A percentile compares a stretch with the other conserved stretches of the same genome.
These are phyloP conservation scores for Thielaviopsis euricoi DNA, from an alignment of 2,329 filamentous ascomycete species.

Conservation along the genomic window DNA sequence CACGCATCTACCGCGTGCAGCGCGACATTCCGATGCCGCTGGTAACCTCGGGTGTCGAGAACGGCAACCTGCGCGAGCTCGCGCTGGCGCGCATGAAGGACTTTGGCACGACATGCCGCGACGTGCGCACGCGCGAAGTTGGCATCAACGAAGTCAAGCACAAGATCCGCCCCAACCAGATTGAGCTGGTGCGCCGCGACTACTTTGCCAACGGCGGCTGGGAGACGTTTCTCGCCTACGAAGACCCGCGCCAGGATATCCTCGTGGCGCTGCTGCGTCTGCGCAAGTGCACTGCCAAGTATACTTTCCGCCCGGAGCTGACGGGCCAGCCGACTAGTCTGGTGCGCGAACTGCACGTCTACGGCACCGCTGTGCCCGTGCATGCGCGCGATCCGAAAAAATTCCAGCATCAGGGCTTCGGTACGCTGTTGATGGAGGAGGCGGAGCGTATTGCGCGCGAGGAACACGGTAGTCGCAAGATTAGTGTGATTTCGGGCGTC, in stretches of 20 bases:
- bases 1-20: conserved; percentile 94
- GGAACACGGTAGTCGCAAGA: conserved; percentile 86
- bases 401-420: conserved; percentile 96
- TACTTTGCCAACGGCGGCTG: conserved; percentile 92
- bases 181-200: conserved; percentile 85
- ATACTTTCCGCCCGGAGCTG: conserved; percentile 84
- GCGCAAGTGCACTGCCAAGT: conserved; percentile 76
- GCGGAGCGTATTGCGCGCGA: conserved; percentile 88
- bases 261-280: conserved; percentile 78
- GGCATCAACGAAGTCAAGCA: conserved; percentile 99
- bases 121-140: conserved; percentile 90
- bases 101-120: conserved; percentile 90
- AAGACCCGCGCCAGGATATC: conserved; percentile 97
- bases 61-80: conserved; percentile 86
- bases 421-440: conserved; percentile 93
- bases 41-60: conserved; percentile 96
- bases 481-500: conserved; percentile 95
- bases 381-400: conserved; percentile 90
- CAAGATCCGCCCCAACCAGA: conserved; percentile 91
- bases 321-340: conserved; percentile 75
- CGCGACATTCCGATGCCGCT: conserved; percentile 99
- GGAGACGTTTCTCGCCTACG: conserved; percentile 97
- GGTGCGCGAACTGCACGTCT: conserved; percentile 89
- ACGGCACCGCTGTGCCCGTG: conserved; percentile 92
- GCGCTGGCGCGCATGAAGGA: conserved; percentile 97